Percentiles rank a stretch among this genome's conserved stretches.
Evolutionary conservation across 345 rosid genomes (phyloP).

Genomic region (Microcos paniculata): DNA sequence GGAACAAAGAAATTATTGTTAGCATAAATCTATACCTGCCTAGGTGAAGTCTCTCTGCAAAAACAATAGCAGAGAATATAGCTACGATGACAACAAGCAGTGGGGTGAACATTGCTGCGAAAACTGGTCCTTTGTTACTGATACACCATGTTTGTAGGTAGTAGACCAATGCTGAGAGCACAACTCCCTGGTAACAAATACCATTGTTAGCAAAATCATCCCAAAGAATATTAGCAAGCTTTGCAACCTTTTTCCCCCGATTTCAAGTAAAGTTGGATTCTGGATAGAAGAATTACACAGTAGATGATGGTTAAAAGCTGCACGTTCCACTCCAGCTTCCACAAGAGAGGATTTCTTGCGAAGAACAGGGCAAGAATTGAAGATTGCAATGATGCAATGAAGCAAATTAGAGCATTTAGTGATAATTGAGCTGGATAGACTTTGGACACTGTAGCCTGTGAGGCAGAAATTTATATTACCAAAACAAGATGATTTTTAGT

Average conservation of each 20-base stretch:
- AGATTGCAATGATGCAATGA: constrained; percentile 43
- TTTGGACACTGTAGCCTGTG: constrained; percentile 28
- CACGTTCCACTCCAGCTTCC: constrained; percentile 43
- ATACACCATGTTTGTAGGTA: constrained; percentile 42
- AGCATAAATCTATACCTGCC: not conserved
- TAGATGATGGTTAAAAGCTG: constrained; percentile 42
- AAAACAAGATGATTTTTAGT: not conserved
- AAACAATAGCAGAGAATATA: not conserved
- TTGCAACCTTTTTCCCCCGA: too few species aligned
- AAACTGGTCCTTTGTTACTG: constrained; percentile 15
- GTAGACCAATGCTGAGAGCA: constrained; percentile 32
- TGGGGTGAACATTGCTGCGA: not conserved
- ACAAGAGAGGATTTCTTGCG: constrained; percentile 29
- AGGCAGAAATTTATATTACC: not conserved
- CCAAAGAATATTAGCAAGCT: not conserved
- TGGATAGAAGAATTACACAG: constrained; percentile 11
- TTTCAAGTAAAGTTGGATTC: not conserved
- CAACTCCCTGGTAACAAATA: constrained; percentile 31
- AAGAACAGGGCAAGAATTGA: constrained; percentile 37
- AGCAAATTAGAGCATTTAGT: constrained; percentile 39
- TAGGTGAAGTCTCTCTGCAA: not conserved
- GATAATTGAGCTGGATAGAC: constrained; percentile 40
- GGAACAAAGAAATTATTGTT: not conserved
- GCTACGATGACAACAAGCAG: not conserved
- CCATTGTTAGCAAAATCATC: not conserved